Percentiles rank a stretch among this genome's conserved stretches.
Conservation (phyloP, 805 yeast genomes). For the Dipodascopsis tothii region DNA sequence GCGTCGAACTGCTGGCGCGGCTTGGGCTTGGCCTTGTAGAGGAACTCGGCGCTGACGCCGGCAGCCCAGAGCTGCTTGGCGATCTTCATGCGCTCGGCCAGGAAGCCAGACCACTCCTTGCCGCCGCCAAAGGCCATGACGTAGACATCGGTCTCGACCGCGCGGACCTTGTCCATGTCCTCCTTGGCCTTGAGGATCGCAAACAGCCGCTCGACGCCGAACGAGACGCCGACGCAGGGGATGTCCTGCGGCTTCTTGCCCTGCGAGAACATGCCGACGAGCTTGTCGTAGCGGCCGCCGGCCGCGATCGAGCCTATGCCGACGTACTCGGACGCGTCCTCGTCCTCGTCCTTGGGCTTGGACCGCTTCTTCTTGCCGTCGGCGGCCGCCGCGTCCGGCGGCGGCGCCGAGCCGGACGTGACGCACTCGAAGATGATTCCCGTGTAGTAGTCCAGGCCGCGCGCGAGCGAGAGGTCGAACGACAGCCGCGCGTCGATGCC, state of each 20-base stretch:
- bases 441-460: slow-evolving; percentile 96
- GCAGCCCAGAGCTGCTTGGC: slow-evolving; percentile 78
- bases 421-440: slow-evolving; percentile 96
- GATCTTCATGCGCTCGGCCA: slow-evolving; percentile 83
- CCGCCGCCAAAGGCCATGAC: slow-evolving; percentile 99
- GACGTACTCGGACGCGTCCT: slow-evolving; percentile 88
- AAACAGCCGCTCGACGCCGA: slow-evolving; percentile 92
- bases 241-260: slow-evolving; percentile 70
- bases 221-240: slow-evolving; percentile 96
- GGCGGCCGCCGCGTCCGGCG: slow-evolving; percentile 27
- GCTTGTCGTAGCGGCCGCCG: slow-evolving; percentile 95
- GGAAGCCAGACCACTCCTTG: slow-evolving; percentile 86
- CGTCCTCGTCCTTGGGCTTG: slow-evolving; percentile 38
- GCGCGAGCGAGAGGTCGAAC: slow-evolving; percentile 89
- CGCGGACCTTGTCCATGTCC: slow-evolving; percentile 57
- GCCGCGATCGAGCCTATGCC: slow-evolving; percentile 99
- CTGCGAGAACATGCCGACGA: slow-evolving; percentile 90
- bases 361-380: slow-evolving; percentile 28
- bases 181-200: slow-evolving; percentile 77
- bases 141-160: slow-evolving; percentile 85
- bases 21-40: slow-evolving; percentile 89
- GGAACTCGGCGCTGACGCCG: slow-evolving; percentile 83
- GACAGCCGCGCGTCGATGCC: slow-evolving; percentile 56
- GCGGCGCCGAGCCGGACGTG: slow-evolving; percentile 89
- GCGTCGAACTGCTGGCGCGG: slow-evolving; percentile 95